Evolutionary conservation across 352 stramenopile genomes (phyloP).

Genomic region (Globisporangium canariense): DNA sequence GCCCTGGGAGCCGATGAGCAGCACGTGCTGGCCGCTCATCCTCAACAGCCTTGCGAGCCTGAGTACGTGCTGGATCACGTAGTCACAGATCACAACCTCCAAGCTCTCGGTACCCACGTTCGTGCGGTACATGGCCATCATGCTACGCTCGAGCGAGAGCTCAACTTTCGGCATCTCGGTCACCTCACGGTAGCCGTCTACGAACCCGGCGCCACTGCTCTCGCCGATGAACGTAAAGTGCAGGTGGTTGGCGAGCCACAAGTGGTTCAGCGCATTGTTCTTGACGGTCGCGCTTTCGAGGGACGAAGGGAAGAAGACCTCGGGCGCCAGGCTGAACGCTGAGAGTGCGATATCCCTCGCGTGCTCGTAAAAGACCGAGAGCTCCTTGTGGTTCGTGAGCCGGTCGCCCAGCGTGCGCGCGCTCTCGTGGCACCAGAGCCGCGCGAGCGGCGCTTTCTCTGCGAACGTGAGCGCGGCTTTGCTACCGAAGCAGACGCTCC

Average conservation of each 20-base stretch:
- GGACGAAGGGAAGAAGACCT: slow-evolving; percentile 30
- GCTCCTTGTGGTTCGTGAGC: slow-evolving; percentile 35
- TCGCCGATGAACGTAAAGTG: slow-evolving; percentile 61
- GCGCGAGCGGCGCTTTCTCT: slow-evolving; percentile 50
- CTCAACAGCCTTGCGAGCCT: slow-evolving; percentile 46
- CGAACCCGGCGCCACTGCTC: slow-evolving; percentile 28
- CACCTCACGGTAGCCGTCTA: slow-evolving; percentile 57
- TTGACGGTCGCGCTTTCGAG: slow-evolving; percentile 19
- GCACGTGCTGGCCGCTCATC: slow-evolving; percentile 27
- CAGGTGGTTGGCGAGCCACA: slow-evolving; percentile 47
- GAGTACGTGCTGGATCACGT: slow-evolving; percentile 57
- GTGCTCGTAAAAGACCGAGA: slow-evolving; percentile 34
- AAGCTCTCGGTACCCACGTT: slow-evolving; percentile 30
- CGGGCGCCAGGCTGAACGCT: slow-evolving; percentile 41
- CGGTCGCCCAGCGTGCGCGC: slow-evolving; percentile 51
- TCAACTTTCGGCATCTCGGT: slow-evolving; percentile 49
- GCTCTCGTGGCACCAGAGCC: slow-evolving; percentile 74
- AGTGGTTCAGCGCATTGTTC: slow-evolving; percentile 16
- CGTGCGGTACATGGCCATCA: slow-evolving; percentile 47
- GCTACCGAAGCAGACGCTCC: slow-evolving; percentile 38
- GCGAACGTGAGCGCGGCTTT: slow-evolving; percentile 26
- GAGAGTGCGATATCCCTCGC: slow-evolving; percentile 40
- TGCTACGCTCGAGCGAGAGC: slow-evolving; percentile 47
- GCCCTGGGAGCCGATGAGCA: slow-evolving; percentile 44
- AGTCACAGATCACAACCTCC: slow-evolving; percentile 48